Percentiles rank a stretch among this genome's conserved stretches.
These are phyloP conservation scores for Colletotrichum sp. DNA, from an alignment of 2,329 filamentous ascomycete species.

Conservation along the genomic window DNA sequence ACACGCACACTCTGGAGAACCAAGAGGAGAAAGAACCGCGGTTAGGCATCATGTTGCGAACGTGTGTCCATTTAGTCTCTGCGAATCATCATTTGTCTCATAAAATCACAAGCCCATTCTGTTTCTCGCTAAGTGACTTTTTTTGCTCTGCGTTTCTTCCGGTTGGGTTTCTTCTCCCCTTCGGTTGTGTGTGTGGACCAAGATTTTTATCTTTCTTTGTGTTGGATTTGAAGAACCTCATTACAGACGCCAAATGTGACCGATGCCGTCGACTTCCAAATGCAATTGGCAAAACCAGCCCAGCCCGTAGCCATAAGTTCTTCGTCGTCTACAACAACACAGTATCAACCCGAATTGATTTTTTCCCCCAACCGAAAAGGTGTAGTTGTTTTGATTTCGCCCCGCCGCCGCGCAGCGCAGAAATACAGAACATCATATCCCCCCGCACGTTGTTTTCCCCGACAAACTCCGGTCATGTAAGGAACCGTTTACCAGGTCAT, in stretches of 20 bases:
- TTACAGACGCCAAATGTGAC: constrained; percentile 72
- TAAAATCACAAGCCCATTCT: background rate
- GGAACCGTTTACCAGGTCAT: constrained; percentile 88
- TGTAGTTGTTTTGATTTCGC: background rate
- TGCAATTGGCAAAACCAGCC: constrained; percentile 69
- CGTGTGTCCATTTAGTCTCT: background rate
- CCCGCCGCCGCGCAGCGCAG: background rate
- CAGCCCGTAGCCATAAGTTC: constrained; percentile 31
- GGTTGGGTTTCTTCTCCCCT: background rate
- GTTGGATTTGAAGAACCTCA: constrained; percentile 63
- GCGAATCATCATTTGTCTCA: background rate
- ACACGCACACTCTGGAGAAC: background rate
- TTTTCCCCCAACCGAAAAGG: background rate
- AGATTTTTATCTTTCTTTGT: constrained; percentile 50
- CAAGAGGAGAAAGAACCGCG: background rate
- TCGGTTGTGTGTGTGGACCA: constrained; percentile 8
- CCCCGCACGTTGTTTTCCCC: background rate
- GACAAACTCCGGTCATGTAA: background rate
- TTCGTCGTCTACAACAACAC: constrained; percentile 23
- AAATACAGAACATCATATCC: constrained; percentile 2
- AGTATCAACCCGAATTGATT: constrained; percentile 8
- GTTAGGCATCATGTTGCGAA: background rate
- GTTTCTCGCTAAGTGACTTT: constrained; percentile 6
- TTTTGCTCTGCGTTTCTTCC: constrained; percentile 7
- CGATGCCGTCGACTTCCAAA: constrained; percentile 70